Conservation (phyloP, 805 yeast genomes). For the Wickerhamomyces ciferrii region DNA sequence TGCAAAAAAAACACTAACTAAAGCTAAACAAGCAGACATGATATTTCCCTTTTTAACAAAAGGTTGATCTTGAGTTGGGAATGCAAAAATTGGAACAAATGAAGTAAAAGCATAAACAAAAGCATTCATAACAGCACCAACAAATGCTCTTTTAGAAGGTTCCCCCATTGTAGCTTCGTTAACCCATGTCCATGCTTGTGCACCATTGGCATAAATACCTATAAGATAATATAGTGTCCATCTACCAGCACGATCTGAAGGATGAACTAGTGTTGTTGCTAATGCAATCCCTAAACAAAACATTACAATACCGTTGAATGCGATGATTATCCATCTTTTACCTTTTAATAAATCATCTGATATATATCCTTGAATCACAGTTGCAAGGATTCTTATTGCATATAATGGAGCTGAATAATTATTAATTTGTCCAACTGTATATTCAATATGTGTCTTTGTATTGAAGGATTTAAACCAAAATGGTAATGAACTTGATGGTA, state of each 20-base stretch:
- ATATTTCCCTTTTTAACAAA: constrained; percentile 6
- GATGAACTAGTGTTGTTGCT: constrained; percentile 2
- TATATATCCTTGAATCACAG: constrained; percentile 4
- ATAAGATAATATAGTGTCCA: constrained; percentile 7
- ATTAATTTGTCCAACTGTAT: constrained; percentile 6
- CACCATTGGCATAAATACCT: constrained; percentile 6
- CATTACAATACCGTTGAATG: constrained; percentile 1
- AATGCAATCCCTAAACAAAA: constrained; percentile 4
- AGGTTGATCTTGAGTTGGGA: constrained; percentile 7
- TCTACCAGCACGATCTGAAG: constrained; percentile 4
- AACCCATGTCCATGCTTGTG: constrained; percentile 7
- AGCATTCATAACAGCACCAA: constrained; percentile 10
- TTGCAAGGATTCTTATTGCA: constrained; percentile 3
- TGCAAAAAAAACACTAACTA: neutral
- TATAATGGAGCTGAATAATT: constrained; percentile 2
- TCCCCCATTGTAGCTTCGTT: constrained; percentile 8
- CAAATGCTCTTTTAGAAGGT: constrained; percentile 9
- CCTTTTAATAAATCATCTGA: constrained; percentile 11
- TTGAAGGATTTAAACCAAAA: constrained; percentile 8
- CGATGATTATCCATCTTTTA: constrained; percentile 4
- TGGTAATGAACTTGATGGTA: neutral
- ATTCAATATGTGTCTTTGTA: neutral
- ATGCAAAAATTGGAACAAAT: constrained; percentile 3
- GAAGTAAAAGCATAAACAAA: constrained; percentile 4
- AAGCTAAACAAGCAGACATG: constrained; percentile 8